phyloP scores from a whole-genome alignment of 2,329 filamentous ascomycete genomes.

The Aspergillus sp. region DNA sequence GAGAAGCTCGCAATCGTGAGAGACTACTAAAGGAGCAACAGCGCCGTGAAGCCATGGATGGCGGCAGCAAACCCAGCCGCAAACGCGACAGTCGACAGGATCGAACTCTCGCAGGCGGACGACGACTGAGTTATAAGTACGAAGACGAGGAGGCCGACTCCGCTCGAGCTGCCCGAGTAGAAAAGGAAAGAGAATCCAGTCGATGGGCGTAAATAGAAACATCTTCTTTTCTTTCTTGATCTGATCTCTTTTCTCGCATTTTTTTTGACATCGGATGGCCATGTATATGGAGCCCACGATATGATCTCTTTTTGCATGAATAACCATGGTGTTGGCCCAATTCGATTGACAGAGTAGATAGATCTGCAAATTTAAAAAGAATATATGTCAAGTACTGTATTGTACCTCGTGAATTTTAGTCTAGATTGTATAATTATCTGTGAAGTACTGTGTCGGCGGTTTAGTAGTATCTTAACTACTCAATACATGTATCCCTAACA shows the following conservation, averaged over 20 bases:
- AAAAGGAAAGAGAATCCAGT: slow-evolving; percentile 35
- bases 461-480: no score
- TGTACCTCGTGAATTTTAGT: no score
- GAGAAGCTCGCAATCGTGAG: slow-evolving; percentile 61
- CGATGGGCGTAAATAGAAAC: slow-evolving; percentile 20
- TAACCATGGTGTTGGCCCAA: no score
- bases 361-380: no score
- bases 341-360: no score
- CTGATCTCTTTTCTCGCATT: background rate
- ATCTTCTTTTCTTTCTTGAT: background rate
- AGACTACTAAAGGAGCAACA: slow-evolving; percentile 63
- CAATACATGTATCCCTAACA: no score
- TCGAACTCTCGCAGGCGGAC: slow-evolving; percentile 23
- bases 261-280: background rate
- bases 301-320: background rate
- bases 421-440: no score
- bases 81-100: slow-evolving; percentile 31
- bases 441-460: no score
- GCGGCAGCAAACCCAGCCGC: slow-evolving; percentile 27
- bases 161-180: slow-evolving; percentile 29
- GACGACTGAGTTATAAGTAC: slow-evolving; percentile 45
- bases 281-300: background rate
- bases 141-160: slow-evolving; percentile 41
- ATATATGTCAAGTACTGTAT: no score
- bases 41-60: slow-evolving; percentile 49